Conservation (phyloP, 176 grass and related monocot genomes). For the Ampelocalamus luodianensis region DNA sequence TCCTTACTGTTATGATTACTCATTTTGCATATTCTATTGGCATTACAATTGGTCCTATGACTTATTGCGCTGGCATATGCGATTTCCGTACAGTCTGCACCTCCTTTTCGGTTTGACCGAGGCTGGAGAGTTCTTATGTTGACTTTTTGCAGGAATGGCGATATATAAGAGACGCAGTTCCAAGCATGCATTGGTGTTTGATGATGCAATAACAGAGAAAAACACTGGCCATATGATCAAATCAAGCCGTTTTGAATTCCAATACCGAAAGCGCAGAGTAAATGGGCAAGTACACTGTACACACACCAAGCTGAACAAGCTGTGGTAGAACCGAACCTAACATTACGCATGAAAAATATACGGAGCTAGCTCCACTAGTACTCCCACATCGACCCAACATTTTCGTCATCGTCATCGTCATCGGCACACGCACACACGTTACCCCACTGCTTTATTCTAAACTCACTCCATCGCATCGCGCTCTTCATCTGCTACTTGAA, state of each 20-base stretch:
- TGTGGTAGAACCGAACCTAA: background rate
- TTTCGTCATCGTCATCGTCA: slow-evolving; percentile 48
- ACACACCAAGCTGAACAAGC: background rate
- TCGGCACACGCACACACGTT: background rate
- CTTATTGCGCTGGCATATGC: background rate
- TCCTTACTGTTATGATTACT: no score
- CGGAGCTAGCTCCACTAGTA: slow-evolving; percentile 28
- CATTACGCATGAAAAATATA: slow-evolving; percentile 27
- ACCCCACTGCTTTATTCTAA: slow-evolving; percentile 54
- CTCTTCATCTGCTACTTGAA: slow-evolving; percentile 24
- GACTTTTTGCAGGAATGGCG: background rate
- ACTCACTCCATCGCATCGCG: slow-evolving; percentile 8
- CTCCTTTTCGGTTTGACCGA: background rate
- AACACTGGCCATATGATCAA: background rate
- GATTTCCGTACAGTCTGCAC: background rate
- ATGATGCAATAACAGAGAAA: background rate
- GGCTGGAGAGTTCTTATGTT: background rate
- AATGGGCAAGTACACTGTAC: slow-evolving; percentile 3
- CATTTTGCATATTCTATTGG: no score
- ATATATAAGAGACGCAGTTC: background rate
- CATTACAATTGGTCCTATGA: no score
- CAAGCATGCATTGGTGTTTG: background rate
- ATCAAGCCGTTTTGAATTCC: slow-evolving; percentile 1
- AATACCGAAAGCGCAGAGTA: slow-evolving; percentile 25
- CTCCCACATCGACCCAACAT: slow-evolving; percentile 22